Evolutionary conservation across 75 land plant genomes (phyloP).

Genomic region (Ceratopteris richardii): DNA sequence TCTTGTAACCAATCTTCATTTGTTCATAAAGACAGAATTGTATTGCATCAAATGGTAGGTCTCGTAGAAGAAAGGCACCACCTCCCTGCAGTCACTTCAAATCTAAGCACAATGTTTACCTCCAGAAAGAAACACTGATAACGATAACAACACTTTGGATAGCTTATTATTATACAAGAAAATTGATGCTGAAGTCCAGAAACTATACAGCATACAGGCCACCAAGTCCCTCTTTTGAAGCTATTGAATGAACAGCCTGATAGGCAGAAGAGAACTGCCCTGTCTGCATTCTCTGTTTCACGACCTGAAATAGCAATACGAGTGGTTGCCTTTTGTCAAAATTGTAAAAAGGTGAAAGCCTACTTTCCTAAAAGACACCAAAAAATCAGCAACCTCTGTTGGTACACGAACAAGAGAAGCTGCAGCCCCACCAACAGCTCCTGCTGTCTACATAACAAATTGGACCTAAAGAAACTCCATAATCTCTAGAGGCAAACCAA

Average conservation of each 20-base stretch:
- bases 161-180: not conserved
- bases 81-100: slow-evolving; percentile 53
- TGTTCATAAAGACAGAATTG: slow-evolving; percentile 99
- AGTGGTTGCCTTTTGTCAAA: too few species aligned
- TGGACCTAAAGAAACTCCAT: too few species aligned
- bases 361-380: too few species aligned
- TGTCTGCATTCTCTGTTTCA: slow-evolving; percentile 98
- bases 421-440: slow-evolving; percentile 80
- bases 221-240: slow-evolving; percentile 69
- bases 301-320: too few species aligned
- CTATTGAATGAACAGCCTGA: slow-evolving; percentile 70
- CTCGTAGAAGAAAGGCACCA: slow-evolving; percentile 85
- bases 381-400: slow-evolving; percentile 43
- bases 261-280: slow-evolving; percentile 85
- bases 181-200: not conserved
- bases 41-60: slow-evolving; percentile 96
- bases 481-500: too few species aligned
- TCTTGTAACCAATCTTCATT: slow-evolving; percentile 66
- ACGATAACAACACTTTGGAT: not conserved
- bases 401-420: slow-evolving; percentile 95
- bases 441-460: slow-evolving; percentile 95
- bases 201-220: slow-evolving; percentile 91
- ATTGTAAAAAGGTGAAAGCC: too few species aligned
- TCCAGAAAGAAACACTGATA: not conserved
- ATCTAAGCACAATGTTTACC: not conserved